Base-by-base conservation (phyloP, 805 yeast species). In the Schizosaccharomyces japonicus region DNA sequence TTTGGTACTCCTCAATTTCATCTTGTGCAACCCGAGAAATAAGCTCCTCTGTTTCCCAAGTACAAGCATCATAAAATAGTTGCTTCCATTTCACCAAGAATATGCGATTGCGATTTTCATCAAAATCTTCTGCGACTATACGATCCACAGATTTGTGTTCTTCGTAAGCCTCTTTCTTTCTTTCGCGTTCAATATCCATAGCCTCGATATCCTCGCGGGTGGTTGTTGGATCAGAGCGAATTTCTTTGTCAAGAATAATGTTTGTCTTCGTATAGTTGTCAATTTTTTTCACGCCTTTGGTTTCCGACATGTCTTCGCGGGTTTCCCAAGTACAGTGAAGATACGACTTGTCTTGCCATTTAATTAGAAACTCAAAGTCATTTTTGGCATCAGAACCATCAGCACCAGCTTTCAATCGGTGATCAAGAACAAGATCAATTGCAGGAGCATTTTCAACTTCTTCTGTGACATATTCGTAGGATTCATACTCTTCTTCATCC, bases 241-340 rank as follows among this genome's bases (percentile, higher is more conserved):
- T 69, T 56, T 80, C 80, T 54, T 73, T 72, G 57, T 85, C 95
- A 50, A 71, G 63, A 5, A 80, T 64, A 49, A 90, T 74, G 56
- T 64, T 74, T 55, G 78, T 83, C 57, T 78, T 80, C 58, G 85
- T 78, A 61, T 84, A 90, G 62, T 90, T 90, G 51, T 87, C 96
- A 19, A 90, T 71, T 54, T 78, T 77, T 60, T 93, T 81, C 54
- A 73, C 67, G 39, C 99, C 98, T 58, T 77, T 77, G 51, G 67
- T 61, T 5, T 65, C 63, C 23, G 53, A 48, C n/a, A 69, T 54
- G 25, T 57, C 58, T 10, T 61, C 63, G 62, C 78, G 84, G 1
- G 72, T 60, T 59, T 85, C 94, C 95, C 95, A 90, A 0, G 94
- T 78, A 60, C 87, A 90, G 63, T 90, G 99, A 52, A 90, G 67